These are phyloP conservation scores for Backusella parvicylindrica DNA, from an alignment of 192 early-diverging fungal genomes.

Conservation along the genomic window DNA sequence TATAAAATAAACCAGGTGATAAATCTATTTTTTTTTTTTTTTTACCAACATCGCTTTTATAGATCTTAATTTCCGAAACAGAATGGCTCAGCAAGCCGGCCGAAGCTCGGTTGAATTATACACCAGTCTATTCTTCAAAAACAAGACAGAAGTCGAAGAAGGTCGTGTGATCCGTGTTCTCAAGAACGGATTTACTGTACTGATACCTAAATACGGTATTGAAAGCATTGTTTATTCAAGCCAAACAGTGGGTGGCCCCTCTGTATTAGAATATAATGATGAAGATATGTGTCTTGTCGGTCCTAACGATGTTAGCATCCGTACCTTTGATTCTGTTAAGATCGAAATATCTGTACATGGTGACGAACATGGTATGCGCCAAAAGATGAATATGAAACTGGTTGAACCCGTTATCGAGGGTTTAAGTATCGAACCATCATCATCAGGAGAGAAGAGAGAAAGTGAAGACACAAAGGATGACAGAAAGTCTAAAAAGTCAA, in stretches of 20 bases:
- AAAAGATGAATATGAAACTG: slow-evolving; percentile 60
- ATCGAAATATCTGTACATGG: slow-evolving; percentile 67
- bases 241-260: slow-evolving; percentile 17
- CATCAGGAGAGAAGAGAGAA: slow-evolving; percentile 5
- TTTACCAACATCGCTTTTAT: neutral
- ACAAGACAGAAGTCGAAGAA: slow-evolving; percentile 80
- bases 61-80: slow-evolving; percentile 88
- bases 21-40: no score
- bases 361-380: slow-evolving; percentile 55
- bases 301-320: slow-evolving; percentile 45
- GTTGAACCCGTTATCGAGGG: slow-evolving; percentile 52
- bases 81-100: slow-evolving; percentile 94
- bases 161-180: slow-evolving; percentile 89
- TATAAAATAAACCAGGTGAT: neutral
- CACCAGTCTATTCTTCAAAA: slow-evolving; percentile 95
- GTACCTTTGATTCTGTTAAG: slow-evolving; percentile 78
- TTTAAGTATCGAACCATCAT: slow-evolving; percentile 34
- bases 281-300: slow-evolving; percentile 39
- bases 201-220: slow-evolving; percentile 89
- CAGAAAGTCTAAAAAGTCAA: slow-evolving; percentile 7
- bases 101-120: slow-evolving; percentile 94
- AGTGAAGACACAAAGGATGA: neutral
- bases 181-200: slow-evolving; percentile 92
- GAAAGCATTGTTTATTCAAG: slow-evolving; percentile 86
- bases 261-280: slow-evolving; percentile 39